A percentile compares a stretch with the other conserved stretches of the same genome.
Evolutionary conservation across 345 rosid species (phyloP).

Genomic region (Populus davidiana): DNA sequence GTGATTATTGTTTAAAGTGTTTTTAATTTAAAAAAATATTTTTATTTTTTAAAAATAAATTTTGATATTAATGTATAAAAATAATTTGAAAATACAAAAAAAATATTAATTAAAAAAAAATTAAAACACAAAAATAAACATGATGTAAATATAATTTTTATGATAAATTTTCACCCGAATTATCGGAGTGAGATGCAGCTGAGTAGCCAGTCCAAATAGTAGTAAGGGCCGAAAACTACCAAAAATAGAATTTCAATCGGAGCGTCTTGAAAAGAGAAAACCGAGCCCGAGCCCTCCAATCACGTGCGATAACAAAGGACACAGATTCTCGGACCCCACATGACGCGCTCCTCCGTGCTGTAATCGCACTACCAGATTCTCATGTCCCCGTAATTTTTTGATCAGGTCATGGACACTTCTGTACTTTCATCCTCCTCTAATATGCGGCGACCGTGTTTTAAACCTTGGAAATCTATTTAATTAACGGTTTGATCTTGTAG

Average conservation of each 20-base stretch:
- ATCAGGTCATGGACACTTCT: not conserved
- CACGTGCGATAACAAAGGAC: constrained; percentile 18
- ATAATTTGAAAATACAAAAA: no score
- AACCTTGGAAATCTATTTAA: not conserved
- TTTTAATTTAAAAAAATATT: no score
- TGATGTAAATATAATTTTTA: no score
- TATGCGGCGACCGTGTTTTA: constrained; percentile 21
- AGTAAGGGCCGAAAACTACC: not conserved
- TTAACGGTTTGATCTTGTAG: no score
- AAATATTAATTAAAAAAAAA: no score
- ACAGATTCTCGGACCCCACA: constrained; percentile 5
- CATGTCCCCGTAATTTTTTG: constrained; percentile 14
- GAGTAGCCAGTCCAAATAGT: not conserved
- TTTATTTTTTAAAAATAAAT: no score
- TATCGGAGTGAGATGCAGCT: no score
- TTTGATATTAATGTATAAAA: no score
- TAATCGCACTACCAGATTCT: constrained; percentile 25
- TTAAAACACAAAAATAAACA: not conserved
- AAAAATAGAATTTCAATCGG: not conserved
- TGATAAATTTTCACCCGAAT: no score
- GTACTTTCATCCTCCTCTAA: not conserved
- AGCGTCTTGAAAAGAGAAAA: not conserved
- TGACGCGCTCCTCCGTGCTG: not conserved
- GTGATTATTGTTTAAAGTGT: no score
- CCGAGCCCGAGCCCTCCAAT: not conserved